Base-by-base conservation (phyloP, 2,329 filamentous ascomycete genomes). In the Sordariomycetes sp. region DNA sequence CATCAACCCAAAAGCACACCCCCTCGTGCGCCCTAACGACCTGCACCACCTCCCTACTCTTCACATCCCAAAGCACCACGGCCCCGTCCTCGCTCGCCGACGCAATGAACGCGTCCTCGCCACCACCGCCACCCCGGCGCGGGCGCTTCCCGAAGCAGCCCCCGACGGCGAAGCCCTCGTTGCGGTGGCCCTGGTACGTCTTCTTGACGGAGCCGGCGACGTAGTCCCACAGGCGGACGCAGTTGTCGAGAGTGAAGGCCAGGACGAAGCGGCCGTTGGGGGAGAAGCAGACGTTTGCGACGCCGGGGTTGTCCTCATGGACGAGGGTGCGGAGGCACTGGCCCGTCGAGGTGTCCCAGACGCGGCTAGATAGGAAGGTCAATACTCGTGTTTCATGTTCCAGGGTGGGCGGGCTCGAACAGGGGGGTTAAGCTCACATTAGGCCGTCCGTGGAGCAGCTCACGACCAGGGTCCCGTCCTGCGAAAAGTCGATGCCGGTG, bases 261-360 rank as follows among this genome's bases (percentile, higher is more conserved):
- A 97, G 80, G 57, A 99, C 86, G 67, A 88, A 96, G 61, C 89
- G 90, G 20, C 94, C 92, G 66, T 99, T 99, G 2, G 94, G 92
- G 5, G 87, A 87, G 74, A 99, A 99, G 66, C 87, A 87, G 50
- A 97, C 94, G 35, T 86, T 87, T 1, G 89, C 87, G 8, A 96
- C 91, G 17, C 89, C 85, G 0, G 90, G 89, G 67, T 62, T 95
- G 69, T 97, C 94, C 73, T 97, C 94, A 73, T 97, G 90, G 15
- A 99, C 90, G 2, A 99, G 80, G 0, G 94, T 99, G 55, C 91
- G 86, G 32, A 99, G 78, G 70, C 94, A 99, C 69, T 99, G 94
- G 2, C 94, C 94, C 1, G 92, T 96, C 20, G 85, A 85, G 0
- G 92, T 95, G 66, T 99, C 94, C 94, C 94, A 99, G 61, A 99